phyloP scores from a whole-genome alignment of 2,329 filamentous ascomycete species.

The Nannizzia gypsea region DNA sequence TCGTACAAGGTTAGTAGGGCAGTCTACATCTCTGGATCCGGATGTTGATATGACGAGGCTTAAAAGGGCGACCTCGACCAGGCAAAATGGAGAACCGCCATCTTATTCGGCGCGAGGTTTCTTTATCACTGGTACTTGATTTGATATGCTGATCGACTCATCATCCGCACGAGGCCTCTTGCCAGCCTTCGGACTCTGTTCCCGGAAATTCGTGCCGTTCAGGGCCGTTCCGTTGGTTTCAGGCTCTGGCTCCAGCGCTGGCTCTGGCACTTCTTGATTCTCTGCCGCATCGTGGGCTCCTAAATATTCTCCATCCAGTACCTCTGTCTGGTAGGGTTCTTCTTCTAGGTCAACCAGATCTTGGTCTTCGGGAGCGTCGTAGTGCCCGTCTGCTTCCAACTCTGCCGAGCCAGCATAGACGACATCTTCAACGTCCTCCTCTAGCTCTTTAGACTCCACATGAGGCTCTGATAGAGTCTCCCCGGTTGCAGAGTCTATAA shows the following conservation, averaged over 20 bases:
- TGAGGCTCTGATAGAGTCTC: neutral
- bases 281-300: conserved; percentile 19
- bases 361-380: conserved; percentile 3
- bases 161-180: conserved; percentile 13
- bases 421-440: neutral
- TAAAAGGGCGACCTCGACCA: too few relatives aligned
- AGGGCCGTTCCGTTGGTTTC: conserved; percentile 7
- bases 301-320: conserved; percentile 9
- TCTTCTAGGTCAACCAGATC: neutral
- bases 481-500: neutral
- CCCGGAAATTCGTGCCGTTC: conserved; percentile 18
- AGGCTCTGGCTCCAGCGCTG: conserved; percentile 12
- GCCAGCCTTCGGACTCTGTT: conserved; percentile 15
- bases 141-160: conserved; percentile 7
- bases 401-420: neutral
- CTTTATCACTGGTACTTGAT: conserved; percentile 8
- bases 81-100: neutral
- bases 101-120: conserved; percentile 12
- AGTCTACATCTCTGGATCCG: neutral
- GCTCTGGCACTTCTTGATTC: conserved; percentile 28
- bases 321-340: conserved; percentile 11
- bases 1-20: neutral
- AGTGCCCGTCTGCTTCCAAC: neutral
- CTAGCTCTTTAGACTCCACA: neutral
- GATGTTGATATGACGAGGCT: neutral